Percentiles rank a stretch among this genome's conserved stretches.
phyloP scores from a whole-genome alignment of 352 stramenopile species.

The Thalassiosira exigua region DNA sequence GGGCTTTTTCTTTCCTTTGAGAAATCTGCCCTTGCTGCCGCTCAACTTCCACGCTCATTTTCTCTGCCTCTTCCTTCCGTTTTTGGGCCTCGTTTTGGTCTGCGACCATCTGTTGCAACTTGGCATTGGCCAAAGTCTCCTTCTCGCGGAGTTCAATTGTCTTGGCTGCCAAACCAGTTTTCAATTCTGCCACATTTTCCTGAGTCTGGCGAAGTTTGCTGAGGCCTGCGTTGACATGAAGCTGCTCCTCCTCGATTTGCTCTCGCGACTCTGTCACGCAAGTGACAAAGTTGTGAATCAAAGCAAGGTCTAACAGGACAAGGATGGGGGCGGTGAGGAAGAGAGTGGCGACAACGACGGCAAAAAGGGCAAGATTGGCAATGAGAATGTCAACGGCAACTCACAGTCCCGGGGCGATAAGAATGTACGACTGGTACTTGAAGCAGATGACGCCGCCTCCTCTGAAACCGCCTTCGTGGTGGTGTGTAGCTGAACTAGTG shows the following conservation, averaged over 20 bases:
- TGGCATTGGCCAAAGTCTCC: constrained; percentile 96
- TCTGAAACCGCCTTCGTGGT: constrained; percentile 83
- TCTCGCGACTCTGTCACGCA: constrained; percentile 90
- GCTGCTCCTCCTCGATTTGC: constrained; percentile 87
- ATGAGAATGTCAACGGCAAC: constrained; percentile 83
- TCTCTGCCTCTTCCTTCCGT: constrained; percentile 95
- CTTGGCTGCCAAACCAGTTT: constrained; percentile 92
- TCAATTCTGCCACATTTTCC: constrained; percentile 93
- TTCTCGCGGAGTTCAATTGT: constrained; percentile 95
- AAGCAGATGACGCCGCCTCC: constrained; percentile 57
- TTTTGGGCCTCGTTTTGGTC: constrained; percentile 98
- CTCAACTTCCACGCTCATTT: constrained; percentile 93
- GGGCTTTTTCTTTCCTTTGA: constrained; percentile 92
- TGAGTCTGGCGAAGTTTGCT: constrained; percentile 98
- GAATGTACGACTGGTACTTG: constrained; percentile 79
- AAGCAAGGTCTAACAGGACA: too few species aligned
- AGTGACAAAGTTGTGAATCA: constrained; percentile 88
- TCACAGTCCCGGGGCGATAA: constrained; percentile 88
- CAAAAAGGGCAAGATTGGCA: too few species aligned
- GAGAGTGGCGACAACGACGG: too few species aligned
- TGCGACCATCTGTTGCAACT: constrained; percentile 98
- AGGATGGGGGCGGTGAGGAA: too few species aligned
- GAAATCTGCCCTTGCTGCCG: constrained; percentile 95
- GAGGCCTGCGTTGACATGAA: constrained; percentile 98
- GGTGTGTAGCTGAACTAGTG: constrained; percentile 87